These are phyloP conservation scores for Beta vulgaris DNA, from an alignment of 148 eudicot genomes.

Conservation along the genomic window DNA sequence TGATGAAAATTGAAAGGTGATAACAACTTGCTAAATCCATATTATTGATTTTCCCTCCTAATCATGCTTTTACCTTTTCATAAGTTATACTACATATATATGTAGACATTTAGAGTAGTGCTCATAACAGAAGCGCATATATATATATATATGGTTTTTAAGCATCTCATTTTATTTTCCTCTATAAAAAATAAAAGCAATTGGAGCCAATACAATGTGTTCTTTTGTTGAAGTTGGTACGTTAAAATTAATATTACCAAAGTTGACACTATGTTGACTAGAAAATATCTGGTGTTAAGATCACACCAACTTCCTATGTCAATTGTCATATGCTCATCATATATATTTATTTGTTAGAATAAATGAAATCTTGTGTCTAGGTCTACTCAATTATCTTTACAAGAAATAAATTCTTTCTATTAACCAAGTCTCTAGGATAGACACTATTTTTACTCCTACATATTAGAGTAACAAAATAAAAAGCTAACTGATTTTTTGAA, in stretches of 20 bases:
- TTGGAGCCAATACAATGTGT: not conserved
- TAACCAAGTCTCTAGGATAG: no score
- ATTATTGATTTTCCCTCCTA: not conserved
- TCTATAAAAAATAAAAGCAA: not conserved
- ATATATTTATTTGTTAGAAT: no score
- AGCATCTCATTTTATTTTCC: not conserved
- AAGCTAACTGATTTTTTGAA: no score
- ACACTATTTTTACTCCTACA: no score
- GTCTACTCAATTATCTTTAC: no score
- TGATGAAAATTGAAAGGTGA: not conserved
- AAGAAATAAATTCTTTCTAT: no score
- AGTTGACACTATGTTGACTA: not conserved
- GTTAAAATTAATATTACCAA: not conserved
- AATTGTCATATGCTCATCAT: no score
- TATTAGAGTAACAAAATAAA: no score
- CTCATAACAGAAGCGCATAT: not conserved
- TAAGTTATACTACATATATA: no score
- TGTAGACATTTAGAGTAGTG: not conserved
- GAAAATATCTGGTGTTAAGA: not conserved
- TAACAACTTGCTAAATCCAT: constrained; percentile 6
- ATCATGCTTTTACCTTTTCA: not conserved
- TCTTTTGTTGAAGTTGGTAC: constrained; percentile 7
- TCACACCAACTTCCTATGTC: not conserved
- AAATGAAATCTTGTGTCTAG: no score
- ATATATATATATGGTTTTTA: not conserved